Percentiles rank a stretch among this genome's conserved stretches.
phyloP scores from a whole-genome alignment of 2,329 filamentous ascomycete species.

The Aspergillus fructus region DNA sequence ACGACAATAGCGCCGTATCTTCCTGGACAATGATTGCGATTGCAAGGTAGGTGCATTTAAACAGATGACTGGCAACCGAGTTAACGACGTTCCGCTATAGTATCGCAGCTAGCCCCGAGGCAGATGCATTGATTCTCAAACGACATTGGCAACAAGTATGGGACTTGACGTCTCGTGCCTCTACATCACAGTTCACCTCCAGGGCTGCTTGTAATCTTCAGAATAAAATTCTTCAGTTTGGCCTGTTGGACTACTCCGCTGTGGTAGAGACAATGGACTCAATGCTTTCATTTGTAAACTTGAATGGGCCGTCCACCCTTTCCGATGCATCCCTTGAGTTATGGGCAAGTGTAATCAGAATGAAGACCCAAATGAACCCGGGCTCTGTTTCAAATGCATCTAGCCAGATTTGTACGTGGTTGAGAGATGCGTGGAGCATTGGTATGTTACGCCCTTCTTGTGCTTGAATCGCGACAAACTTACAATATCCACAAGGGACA shows the following conservation, averaged over 20 bases:
- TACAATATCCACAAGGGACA: constrained; percentile 44
- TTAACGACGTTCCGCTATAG: constrained; percentile 25
- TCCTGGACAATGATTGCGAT: constrained; percentile 86
- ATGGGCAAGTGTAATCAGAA: constrained; percentile 67
- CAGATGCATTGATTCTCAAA: constrained; percentile 44
- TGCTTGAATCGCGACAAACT: constrained; percentile 7
- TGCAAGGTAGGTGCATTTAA: constrained; percentile 60
- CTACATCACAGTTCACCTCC: constrained; percentile 69
- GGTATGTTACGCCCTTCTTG: constrained; percentile 52
- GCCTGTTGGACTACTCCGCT: constrained; percentile 66
- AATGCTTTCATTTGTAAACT: constrained; percentile 73
- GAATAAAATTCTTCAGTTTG: constrained; percentile 63
- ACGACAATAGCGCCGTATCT: constrained; percentile 66
- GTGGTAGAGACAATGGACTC: constrained; percentile 69
- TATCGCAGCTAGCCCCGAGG: constrained; percentile 30
- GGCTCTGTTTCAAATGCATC: constrained; percentile 66
- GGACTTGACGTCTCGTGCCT: constrained; percentile 69
- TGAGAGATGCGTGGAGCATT: constrained; percentile 78
- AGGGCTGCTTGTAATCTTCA: constrained; percentile 76
- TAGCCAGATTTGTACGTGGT: constrained; percentile 75
- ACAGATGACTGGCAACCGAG: background rate
- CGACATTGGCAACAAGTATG: constrained; percentile 70
- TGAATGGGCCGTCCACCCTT: constrained; percentile 74
- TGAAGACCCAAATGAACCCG: constrained; percentile 66
- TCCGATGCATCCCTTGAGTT: constrained; percentile 77